Conservation (phyloP, 2,329 filamentous ascomycete species). For the Ceratocystiopsis brevicomis region DNA sequence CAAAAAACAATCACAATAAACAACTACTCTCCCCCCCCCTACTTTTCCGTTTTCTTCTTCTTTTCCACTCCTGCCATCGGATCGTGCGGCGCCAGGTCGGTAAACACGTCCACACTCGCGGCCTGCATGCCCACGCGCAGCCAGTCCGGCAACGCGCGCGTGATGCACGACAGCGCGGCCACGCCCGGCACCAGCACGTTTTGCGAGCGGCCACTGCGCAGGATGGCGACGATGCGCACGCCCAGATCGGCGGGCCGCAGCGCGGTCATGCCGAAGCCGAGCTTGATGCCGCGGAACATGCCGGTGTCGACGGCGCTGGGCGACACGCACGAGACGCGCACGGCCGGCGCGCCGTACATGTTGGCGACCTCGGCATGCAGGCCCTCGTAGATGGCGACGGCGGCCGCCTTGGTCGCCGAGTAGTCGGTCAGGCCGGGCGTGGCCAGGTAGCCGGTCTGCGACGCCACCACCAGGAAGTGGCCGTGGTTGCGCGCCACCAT, state of each 20-base stretch:
- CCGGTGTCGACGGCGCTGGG: neutral
- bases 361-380: neutral
- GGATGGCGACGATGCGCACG: neutral
- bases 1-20: neutral
- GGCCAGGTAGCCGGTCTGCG: neutral
- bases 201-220: neutral
- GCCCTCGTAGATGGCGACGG: neutral
- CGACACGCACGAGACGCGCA: neutral
- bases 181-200: neutral
- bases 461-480: neutral
- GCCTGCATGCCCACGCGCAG: neutral
- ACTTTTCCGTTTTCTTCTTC: too few relatives aligned
- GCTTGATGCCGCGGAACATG: neutral
- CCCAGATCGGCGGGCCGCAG: neutral
- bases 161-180: neutral
- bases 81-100: neutral
- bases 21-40: neutral
- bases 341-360: neutral
- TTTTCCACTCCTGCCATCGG: neutral
- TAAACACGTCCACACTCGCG: neutral
- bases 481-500: neutral
- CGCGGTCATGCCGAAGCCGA: neutral
- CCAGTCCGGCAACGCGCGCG: neutral
- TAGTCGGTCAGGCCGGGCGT: neutral
- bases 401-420: neutral